phyloP scores from a whole-genome alignment of 2,329 filamentous ascomycete species.

The Botrytis porri region DNA sequence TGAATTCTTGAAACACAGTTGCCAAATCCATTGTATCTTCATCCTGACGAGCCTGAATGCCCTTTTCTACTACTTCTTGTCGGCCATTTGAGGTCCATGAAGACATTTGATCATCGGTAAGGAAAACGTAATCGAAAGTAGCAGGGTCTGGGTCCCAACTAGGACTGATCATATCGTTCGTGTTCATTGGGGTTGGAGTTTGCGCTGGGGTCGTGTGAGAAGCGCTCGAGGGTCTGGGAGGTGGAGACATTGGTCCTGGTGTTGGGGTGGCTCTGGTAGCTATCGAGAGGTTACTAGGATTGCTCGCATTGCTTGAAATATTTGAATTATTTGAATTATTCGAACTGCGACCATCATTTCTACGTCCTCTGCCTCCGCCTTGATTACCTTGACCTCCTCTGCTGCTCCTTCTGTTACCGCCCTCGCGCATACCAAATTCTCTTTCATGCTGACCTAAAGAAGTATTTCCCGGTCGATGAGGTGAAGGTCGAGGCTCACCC shows the following conservation, averaged over 20 bases:
- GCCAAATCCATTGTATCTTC: conserved; percentile 68
- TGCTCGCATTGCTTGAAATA: conserved; percentile 32
- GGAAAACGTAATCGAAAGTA: conserved; percentile 67
- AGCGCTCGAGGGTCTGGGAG: conserved; percentile 34
- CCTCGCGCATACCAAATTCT: conserved; percentile 48
- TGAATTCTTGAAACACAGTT: conserved; percentile 78
- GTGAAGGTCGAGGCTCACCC: conserved; percentile 53
- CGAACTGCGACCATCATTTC: conserved; percentile 34
- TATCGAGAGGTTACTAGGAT: conserved; percentile 33
- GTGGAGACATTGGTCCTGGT: conserved; percentile 39
- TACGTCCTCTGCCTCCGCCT: conserved; percentile 32
- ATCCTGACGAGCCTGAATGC: conserved; percentile 60
- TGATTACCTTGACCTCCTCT: conserved; percentile 44
- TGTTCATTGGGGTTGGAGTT: conserved; percentile 28
- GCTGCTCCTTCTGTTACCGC: conserved; percentile 46
- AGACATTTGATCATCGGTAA: conserved; percentile 67
- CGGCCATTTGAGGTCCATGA: conserved; percentile 68
- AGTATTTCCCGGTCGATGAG: conserved; percentile 59
- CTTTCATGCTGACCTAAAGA: conserved; percentile 56
- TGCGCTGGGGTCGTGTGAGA: conserved; percentile 31
- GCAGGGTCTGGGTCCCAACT: conserved; percentile 34
- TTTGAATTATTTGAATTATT: conserved; percentile 14
- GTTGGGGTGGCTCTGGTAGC: conserved; percentile 35
- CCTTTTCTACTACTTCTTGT: conserved; percentile 63
- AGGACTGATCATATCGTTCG: conserved; percentile 33